phyloP scores from a whole-genome alignment of 805 yeast genomes.

The Brettanomyces naardenensis region DNA sequence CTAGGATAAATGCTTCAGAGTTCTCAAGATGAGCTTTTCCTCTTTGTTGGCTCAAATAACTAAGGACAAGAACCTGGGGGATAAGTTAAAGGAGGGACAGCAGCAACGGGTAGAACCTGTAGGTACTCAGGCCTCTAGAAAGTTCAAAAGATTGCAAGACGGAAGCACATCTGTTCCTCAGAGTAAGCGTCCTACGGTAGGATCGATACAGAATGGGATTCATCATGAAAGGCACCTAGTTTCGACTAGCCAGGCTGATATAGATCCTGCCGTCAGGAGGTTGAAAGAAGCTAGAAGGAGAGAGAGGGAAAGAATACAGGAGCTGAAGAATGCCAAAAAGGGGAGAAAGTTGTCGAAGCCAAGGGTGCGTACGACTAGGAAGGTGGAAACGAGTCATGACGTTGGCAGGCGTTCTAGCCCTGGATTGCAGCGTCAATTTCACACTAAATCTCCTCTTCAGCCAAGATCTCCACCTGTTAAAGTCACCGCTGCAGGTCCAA shows the following conservation, averaged over 20 bases:
- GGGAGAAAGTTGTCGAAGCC: conserved; percentile 17
- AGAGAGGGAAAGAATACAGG: conserved; percentile 38
- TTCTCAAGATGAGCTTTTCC: conserved; percentile 10
- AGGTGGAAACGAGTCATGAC: background rate
- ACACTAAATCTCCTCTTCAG: background rate
- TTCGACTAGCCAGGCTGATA: too few species aligned
- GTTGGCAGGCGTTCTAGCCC: background rate
- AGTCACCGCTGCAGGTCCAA: conserved; percentile 24
- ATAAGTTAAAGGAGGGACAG: conserved; percentile 1
- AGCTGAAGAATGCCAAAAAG: conserved; percentile 6
- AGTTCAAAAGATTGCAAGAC: too few species aligned
- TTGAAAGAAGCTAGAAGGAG: conserved; percentile 57
- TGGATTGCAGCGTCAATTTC: too few species aligned
- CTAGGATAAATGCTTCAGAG: too few species aligned
- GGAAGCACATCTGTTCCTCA: too few species aligned
- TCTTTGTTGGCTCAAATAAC: conserved; percentile 24
- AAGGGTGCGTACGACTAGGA: background rate
- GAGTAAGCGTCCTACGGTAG: too few species aligned
- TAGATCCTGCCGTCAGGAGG: conserved; percentile 64
- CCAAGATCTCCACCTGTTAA: conserved; percentile 4
- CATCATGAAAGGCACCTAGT: too few species aligned
- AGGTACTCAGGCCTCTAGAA: too few species aligned
- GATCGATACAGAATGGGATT: too few species aligned
- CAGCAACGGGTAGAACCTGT: too few species aligned
- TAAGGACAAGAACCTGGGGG: conserved; percentile 13